These are phyloP conservation scores for Metschnikowia lochheadii DNA, from an alignment of 805 yeast genomes.

Conservation along the genomic window DNA sequence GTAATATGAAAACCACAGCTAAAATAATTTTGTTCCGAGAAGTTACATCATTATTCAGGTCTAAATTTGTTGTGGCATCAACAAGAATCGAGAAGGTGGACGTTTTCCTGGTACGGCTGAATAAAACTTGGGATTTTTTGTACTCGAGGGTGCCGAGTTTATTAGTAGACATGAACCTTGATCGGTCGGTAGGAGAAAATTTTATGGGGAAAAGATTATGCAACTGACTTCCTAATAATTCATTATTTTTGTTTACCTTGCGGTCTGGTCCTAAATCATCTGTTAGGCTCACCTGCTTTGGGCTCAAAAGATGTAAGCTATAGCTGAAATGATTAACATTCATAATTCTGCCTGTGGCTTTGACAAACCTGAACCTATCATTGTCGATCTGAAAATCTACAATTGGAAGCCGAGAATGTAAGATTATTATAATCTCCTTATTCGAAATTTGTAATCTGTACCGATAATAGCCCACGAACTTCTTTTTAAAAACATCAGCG, in stretches of 20 bases:
- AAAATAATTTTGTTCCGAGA: constrained; percentile 3
- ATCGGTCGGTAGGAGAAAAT: constrained; percentile 2
- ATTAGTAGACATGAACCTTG: constrained; percentile 5
- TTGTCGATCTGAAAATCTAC: constrained; percentile 10
- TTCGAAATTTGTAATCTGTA: constrained; percentile 10
- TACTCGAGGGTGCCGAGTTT: constrained; percentile 10
- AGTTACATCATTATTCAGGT: constrained; percentile 9
- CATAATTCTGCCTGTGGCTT: background rate
- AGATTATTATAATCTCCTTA: constrained; percentile 7
- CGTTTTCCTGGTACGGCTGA: constrained; percentile 11
- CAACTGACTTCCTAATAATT: constrained; percentile 7
- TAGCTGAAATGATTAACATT: constrained; percentile 6
- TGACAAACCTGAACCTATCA: constrained; percentile 11
- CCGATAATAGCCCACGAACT: constrained; percentile 9
- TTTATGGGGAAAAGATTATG: constrained; percentile 5
- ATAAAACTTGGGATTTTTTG: constrained; percentile 6
- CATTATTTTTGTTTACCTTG: constrained; percentile 9
- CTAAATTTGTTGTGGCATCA: constrained; percentile 5
- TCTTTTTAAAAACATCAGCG: constrained; percentile 10
- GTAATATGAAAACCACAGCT: constrained; percentile 7
- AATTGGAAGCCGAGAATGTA: constrained; percentile 11
- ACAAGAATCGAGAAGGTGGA: constrained; percentile 7
- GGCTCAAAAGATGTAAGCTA: constrained; percentile 9
- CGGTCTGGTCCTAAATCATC: constrained; percentile 9
- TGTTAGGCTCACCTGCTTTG: constrained; percentile 8